These are phyloP conservation scores for Phytopythium helicoides DNA, from an alignment of 352 stramenopile species.

Conservation along the genomic window DNA sequence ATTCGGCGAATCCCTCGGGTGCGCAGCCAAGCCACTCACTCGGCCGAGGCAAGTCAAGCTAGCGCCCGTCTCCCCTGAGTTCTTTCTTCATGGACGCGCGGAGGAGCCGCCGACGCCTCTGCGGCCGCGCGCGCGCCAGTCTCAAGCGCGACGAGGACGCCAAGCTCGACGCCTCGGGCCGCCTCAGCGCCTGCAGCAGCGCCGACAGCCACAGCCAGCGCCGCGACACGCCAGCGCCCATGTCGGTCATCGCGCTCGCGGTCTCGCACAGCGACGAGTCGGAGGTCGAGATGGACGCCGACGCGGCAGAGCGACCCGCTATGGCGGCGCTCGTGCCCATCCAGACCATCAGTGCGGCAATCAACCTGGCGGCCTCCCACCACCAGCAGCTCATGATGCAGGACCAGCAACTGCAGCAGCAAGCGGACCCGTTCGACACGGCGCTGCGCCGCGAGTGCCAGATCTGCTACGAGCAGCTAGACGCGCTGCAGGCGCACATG, in stretches of 20 bases:
- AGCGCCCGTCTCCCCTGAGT: background rate
- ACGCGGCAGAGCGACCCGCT: background rate
- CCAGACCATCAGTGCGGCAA: background rate
- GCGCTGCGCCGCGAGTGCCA: conserved; percentile 42
- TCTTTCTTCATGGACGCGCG: background rate
- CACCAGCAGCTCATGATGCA: no score
- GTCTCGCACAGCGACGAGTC: background rate
- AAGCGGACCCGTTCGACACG: conserved; percentile 22
- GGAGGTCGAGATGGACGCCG: background rate
- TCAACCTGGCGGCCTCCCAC: background rate
- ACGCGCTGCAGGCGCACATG: conserved; percentile 37
- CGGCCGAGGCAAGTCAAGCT: no score
- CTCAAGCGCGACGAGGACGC: conserved; percentile 4
- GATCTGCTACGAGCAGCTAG: conserved; percentile 73
- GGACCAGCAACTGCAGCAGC: no score
- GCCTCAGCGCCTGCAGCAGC: background rate
- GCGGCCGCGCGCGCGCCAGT: conserved; percentile 1
- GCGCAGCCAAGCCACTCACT: no score
- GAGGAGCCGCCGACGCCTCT: background rate
- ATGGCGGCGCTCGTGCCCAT: conserved; percentile 3
- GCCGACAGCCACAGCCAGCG: background rate
- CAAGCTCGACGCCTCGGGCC: background rate
- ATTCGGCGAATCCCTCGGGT: no score
- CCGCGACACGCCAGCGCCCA: no score
- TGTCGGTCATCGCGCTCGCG: background rate